Percentiles rank a stretch among this genome's conserved stretches.
These are phyloP conservation scores for Curvularia lunata DNA, from an alignment of 2,329 filamentous ascomycete genomes.

Conservation along the genomic window DNA sequence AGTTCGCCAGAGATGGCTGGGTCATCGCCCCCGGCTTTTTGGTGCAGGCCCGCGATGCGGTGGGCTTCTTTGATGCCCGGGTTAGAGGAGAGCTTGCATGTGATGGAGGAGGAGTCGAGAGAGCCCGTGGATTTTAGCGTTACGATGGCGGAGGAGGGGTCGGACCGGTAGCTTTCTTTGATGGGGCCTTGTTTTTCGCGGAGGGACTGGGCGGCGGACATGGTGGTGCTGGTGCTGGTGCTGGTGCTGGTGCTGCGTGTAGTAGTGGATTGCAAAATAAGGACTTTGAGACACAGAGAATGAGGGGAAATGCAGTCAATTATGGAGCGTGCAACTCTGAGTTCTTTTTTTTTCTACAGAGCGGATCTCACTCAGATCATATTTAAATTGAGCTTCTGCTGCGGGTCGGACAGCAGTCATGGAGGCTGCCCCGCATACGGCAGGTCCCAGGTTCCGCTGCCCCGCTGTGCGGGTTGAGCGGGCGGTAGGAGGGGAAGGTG, in stretches of 20 bases:
- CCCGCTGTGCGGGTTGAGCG: conserved; percentile 31
- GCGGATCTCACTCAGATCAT: neutral
- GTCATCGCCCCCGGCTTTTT: conserved; percentile 54
- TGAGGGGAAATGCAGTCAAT: too few species aligned
- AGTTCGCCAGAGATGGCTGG: conserved; percentile 55
- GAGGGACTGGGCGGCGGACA: conserved; percentile 47
- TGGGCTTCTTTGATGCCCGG: conserved; percentile 51
- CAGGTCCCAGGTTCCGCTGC: conserved; percentile 23
- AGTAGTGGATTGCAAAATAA: neutral
- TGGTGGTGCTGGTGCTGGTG: conserved; percentile 7
- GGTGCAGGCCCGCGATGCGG: conserved; percentile 56
- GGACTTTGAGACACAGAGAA: too few species aligned
- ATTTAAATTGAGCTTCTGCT: neutral
- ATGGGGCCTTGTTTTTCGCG: conserved; percentile 58
- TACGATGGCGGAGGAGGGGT: conserved; percentile 55
- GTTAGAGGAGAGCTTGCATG: conserved; percentile 56
- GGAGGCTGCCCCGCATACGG: conserved; percentile 28
- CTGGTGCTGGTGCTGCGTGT: too few species aligned
- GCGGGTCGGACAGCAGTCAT: neutral
- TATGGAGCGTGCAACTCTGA: too few species aligned
- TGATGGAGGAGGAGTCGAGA: conserved; percentile 55
- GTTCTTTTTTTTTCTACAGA: neutral
- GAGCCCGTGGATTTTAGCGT: conserved; percentile 55
- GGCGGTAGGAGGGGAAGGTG: conserved; percentile 19
- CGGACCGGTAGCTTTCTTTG: conserved; percentile 54